phyloP scores from a whole-genome alignment of 331 rosid genomes.

The Rhamnella rubrinervis region DNA sequence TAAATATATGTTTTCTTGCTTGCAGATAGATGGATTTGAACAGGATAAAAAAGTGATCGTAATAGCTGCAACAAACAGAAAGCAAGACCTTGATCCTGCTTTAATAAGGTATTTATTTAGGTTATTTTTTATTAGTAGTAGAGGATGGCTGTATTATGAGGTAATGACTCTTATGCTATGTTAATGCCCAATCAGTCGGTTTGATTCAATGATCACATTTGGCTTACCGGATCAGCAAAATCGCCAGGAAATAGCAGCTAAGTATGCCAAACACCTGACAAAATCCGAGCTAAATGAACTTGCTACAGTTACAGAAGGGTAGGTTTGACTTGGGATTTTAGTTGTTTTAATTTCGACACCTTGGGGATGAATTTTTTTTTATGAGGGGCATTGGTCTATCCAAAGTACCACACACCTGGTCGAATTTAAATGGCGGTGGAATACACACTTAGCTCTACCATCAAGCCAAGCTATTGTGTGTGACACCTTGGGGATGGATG shows the following conservation, averaged over 20 bases:
- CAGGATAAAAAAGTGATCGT: conserved; percentile 89
- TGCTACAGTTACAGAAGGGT: conserved; percentile 70
- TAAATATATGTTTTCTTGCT: not conserved
- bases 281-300: conserved; percentile 66
- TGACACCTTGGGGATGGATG: not conserved
- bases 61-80: conserved; percentile 92
- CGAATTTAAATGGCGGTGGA: too few relatives aligned
- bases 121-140: conserved; percentile 5
- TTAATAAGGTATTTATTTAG: conserved; percentile 56
- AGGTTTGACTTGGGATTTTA: conserved; percentile 23
- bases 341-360: not conserved
- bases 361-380: too few relatives aligned
- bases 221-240: conserved; percentile 72
- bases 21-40: conserved; percentile 96
- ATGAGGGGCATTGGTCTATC: too few relatives aligned
- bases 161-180: not conserved
- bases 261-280: conserved; percentile 85
- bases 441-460: too few relatives aligned
- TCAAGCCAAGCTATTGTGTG: too few relatives aligned
- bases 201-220: conserved; percentile 67
- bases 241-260: conserved; percentile 75
- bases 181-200: conserved; percentile 39
- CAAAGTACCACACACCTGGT: too few relatives aligned
- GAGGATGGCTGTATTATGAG: conserved; percentile 4
- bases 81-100: conserved; percentile 95